Percentiles rank a stretch among this genome's conserved stretches.
phyloP scores from a whole-genome alignment of 208 protist genomes.

The Crithidia brevicula region DNA sequence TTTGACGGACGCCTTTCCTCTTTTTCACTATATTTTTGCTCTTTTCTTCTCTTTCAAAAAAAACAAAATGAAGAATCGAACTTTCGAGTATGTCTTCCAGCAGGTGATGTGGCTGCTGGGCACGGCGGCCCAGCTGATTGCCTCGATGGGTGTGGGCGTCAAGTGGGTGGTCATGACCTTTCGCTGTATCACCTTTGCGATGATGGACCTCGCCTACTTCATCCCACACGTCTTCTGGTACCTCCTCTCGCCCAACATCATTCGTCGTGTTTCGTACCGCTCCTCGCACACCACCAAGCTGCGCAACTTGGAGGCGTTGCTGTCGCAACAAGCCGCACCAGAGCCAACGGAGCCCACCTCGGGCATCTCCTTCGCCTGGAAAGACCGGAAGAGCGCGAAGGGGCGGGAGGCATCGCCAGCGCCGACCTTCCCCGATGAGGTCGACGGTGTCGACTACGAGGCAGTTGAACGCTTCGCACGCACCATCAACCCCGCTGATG shows the following conservation, averaged over 20 bases:
- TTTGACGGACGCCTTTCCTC: too few species aligned
- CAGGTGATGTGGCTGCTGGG: slow-evolving; percentile 74
- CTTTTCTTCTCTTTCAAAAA: not conserved
- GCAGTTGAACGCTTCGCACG: slow-evolving; percentile 41
- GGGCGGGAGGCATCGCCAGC: not conserved
- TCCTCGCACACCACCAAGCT: slow-evolving; percentile 58
- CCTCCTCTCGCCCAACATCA: slow-evolving; percentile 72
- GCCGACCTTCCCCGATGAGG: not conserved
- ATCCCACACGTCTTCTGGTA: slow-evolving; percentile 74
- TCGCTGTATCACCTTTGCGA: slow-evolving; percentile 62
- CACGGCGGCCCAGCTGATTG: slow-evolving; percentile 53
- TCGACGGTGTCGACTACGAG: slow-evolving; percentile 14
- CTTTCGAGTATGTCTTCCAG: slow-evolving; percentile 53
- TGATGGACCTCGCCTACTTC: slow-evolving; percentile 66
- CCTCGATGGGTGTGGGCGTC: slow-evolving; percentile 77
- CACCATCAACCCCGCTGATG: slow-evolving; percentile 66
- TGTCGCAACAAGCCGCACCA: slow-evolving; percentile 27
- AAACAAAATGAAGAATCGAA: slow-evolving; percentile 22
- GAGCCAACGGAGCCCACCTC: not conserved
- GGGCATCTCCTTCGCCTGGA: slow-evolving; percentile 2
- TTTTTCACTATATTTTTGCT: slow-evolving; percentile 6
- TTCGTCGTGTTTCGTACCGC: slow-evolving; percentile 81
- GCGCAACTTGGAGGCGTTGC: slow-evolving; percentile 54
- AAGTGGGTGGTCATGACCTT: slow-evolving; percentile 80
- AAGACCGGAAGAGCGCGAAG: not conserved